A percentile compares a stretch with the other conserved stretches of the same genome.
phyloP scores from a whole-genome alignment of 352 stramenopile genomes.

The Chrysophaeum taylorii region DNA sequence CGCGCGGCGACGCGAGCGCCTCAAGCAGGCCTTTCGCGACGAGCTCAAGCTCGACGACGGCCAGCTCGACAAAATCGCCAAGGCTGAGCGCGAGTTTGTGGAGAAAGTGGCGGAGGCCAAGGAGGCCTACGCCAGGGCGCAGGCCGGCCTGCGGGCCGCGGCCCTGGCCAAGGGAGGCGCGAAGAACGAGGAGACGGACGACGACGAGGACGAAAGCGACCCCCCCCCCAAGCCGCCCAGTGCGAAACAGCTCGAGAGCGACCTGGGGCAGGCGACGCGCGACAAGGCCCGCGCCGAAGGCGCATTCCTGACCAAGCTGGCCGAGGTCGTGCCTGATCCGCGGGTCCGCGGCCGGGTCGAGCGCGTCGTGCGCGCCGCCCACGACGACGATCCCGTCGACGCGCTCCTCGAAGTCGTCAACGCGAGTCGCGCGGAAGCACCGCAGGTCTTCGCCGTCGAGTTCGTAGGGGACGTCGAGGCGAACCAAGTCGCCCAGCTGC shows the following conservation, averaged over 20 bases:
- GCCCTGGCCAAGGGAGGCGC: too few relatives aligned
- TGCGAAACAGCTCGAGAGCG: too few relatives aligned
- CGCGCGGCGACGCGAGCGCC: background rate
- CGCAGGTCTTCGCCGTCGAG: conserved; percentile 38
- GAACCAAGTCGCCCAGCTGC: conserved; percentile 47
- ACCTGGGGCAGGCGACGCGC: too few relatives aligned
- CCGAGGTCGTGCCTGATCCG: background rate
- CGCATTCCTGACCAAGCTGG: background rate
- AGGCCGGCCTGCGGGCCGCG: too few relatives aligned
- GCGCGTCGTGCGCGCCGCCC: background rate
- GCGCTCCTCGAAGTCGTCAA: background rate
- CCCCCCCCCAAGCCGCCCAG: too few relatives aligned
- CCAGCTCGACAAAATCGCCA: background rate
- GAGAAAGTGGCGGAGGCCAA: background rate
- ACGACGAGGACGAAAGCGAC: too few relatives aligned
- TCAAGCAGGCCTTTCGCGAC: background rate
- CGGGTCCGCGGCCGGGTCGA: background rate
- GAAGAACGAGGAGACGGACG: too few relatives aligned
- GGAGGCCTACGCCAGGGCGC: too few relatives aligned
- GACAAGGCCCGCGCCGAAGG: too few relatives aligned
- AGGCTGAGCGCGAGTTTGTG: background rate
- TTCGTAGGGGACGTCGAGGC: conserved; percentile 52
- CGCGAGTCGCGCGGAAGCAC: background rate
- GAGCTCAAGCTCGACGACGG: conserved; percentile 6
- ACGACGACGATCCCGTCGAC: background rate